Evolutionary conservation across 2,329 filamentous ascomycete genomes (phyloP).

Genomic region (Colletotrichum spaethianum): DNA sequence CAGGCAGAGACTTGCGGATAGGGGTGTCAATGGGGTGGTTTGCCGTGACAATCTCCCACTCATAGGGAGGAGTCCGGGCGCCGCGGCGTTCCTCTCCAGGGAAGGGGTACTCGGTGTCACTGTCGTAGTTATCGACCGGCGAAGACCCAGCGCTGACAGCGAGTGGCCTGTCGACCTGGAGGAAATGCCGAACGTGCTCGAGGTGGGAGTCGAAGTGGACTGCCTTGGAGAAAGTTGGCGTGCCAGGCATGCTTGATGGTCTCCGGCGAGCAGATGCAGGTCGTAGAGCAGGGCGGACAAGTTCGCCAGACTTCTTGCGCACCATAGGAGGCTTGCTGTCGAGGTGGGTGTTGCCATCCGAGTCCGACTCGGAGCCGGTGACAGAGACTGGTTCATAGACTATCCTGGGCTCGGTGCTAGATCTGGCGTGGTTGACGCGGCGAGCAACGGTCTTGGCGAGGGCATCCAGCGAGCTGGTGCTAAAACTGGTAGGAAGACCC

Average conservation of each 20-base stretch:
- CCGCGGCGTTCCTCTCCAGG: conserved; percentile 61
- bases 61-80: conserved; percentile 68
- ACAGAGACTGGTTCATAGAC: conserved; percentile 63
- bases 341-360: conserved; percentile 65
- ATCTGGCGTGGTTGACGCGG: conserved; percentile 65
- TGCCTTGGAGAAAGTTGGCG: conserved; percentile 93
- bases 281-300: conserved; percentile 92
- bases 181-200: conserved; percentile 95
- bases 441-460: conserved; percentile 57
- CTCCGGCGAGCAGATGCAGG: conserved; percentile 79
- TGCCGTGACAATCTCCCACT: conserved; percentile 89
- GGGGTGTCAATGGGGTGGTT: conserved; percentile 74
- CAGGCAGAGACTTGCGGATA: conserved; percentile 74
- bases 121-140: conserved; percentile 89
- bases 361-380: conserved; percentile 74
- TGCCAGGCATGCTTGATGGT: conserved; percentile 97
- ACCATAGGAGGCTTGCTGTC: conserved; percentile 88
- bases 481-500: conserved; percentile 63
- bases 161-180: conserved; percentile 93
- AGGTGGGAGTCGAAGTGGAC: conserved; percentile 99
- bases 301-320: conserved; percentile 97
- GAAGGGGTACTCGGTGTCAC: conserved; percentile 92
- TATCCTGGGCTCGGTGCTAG: conserved; percentile 68
- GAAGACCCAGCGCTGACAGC: conserved; percentile 96
- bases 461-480: conserved; percentile 60